Conservation (phyloP, 2,329 filamentous ascomycete genomes). For the Dendryphion nanum region DNA sequence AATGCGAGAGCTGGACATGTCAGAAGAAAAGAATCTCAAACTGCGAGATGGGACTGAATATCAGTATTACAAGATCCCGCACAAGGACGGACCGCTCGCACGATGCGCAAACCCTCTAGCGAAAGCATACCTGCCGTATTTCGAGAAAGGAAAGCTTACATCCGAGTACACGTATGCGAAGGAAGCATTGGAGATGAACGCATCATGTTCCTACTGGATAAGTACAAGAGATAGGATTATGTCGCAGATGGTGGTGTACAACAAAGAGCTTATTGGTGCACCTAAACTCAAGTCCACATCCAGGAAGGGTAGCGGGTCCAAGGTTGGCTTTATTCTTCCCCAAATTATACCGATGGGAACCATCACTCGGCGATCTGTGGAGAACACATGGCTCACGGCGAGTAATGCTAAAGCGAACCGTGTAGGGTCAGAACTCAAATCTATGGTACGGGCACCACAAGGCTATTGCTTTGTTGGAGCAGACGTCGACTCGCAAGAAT, state of each 20-base stretch:
- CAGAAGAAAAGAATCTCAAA: slow-evolving; percentile 62
- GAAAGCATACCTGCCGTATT: slow-evolving; percentile 86
- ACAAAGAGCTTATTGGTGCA: slow-evolving; percentile 53
- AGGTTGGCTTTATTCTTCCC: slow-evolving; percentile 82
- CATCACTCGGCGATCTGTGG: slow-evolving; percentile 87
- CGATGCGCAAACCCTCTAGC: slow-evolving; percentile 85
- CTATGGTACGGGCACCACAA: slow-evolving; percentile 88
- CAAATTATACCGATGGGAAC: slow-evolving; percentile 99
- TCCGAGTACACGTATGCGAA: slow-evolving; percentile 90
- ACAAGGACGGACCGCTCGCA: slow-evolving; percentile 87
- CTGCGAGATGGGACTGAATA: slow-evolving; percentile 66
- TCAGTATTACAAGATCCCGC: slow-evolving; percentile 87
- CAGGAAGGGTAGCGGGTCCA: slow-evolving; percentile 15
- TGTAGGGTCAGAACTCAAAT: slow-evolving; percentile 93
- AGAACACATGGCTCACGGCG: slow-evolving; percentile 97
- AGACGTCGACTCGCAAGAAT: slow-evolving; percentile 93
- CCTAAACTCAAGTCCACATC: slow-evolving; percentile 23
- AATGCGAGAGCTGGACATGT: slow-evolving; percentile 74
- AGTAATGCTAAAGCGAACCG: slow-evolving; percentile 96
- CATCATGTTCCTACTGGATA: slow-evolving; percentile 98
- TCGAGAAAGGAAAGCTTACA: slow-evolving; percentile 82
- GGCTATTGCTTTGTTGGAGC: slow-evolving; percentile 95
- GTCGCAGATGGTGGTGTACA: slow-evolving; percentile 93
- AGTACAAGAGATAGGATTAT: slow-evolving; percentile 89
- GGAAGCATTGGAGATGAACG: slow-evolving; percentile 96